These are phyloP conservation scores for Mycena citricolor DNA, from an alignment of 1,284 basidiomycete species.

Conservation along the genomic window DNA sequence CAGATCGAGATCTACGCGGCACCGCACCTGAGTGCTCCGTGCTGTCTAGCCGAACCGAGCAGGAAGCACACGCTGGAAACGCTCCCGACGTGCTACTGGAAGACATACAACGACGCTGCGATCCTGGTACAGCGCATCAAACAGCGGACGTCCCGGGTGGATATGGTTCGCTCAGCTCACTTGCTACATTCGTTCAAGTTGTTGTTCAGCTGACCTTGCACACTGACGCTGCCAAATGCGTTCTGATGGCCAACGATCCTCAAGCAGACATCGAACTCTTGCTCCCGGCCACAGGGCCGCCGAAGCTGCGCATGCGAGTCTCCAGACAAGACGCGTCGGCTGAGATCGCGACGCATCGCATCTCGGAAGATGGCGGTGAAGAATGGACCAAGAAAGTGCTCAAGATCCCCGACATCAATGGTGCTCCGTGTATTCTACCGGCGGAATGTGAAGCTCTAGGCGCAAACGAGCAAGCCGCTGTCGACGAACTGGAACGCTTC, in stretches of 20 bases:
- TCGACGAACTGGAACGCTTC: slow-evolving; percentile 28
- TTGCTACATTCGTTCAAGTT: no score
- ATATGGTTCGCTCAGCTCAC: slow-evolving; percentile 10
- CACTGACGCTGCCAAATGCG: slow-evolving; percentile 41
- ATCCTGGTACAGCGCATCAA: slow-evolving; percentile 48
- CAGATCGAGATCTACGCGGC: slow-evolving; percentile 48
- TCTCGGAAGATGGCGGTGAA: slow-evolving; percentile 32
- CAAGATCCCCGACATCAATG: slow-evolving; percentile 27
- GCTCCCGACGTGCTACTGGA: slow-evolving; percentile 43
- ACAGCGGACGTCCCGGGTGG: slow-evolving; percentile 51
- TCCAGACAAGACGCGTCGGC: slow-evolving; percentile 38
- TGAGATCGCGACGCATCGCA: slow-evolving; percentile 44
- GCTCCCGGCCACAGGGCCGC: no score
- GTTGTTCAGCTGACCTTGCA: slow-evolving; percentile 45
- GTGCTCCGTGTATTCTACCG: slow-evolving; percentile 27
- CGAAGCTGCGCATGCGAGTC: slow-evolving; percentile 46
- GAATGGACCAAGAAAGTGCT: slow-evolving; percentile 47
- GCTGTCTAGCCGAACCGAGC: slow-evolving; percentile 45
- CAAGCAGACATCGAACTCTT: slow-evolving; percentile 49
- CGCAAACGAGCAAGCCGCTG: slow-evolving; percentile 32
- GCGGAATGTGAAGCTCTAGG: slow-evolving; percentile 35
- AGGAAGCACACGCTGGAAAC: slow-evolving; percentile 34
- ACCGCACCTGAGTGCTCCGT: slow-evolving; percentile 48
- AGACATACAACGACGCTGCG: slow-evolving; percentile 46
- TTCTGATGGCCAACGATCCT: slow-evolving; percentile 56